phyloP scores from a whole-genome alignment of 306 rosid species.

The Cucurbita argyrosperma region DNA sequence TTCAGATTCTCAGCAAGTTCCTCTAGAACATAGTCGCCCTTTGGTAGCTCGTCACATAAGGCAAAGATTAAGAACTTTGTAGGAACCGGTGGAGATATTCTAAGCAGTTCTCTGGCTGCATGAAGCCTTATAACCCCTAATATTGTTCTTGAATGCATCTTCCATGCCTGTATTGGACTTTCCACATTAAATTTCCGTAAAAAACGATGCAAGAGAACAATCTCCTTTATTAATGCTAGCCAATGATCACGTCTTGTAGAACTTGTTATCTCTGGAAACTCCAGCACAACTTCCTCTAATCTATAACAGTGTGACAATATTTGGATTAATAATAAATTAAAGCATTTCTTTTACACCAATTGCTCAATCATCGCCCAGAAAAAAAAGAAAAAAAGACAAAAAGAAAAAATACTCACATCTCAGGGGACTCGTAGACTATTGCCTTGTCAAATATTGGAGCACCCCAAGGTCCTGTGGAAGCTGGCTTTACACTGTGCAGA shows the following conservation, averaged over 20 bases:
- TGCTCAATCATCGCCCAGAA: neutral
- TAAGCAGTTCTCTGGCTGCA: constrained; percentile 84
- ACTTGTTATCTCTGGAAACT: constrained; percentile 88
- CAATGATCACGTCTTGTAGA: constrained; percentile 93
- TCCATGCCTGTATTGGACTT: constrained; percentile 46
- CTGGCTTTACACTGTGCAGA: constrained; percentile 43
- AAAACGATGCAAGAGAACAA: constrained; percentile 57
- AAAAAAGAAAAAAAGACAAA: neutral
- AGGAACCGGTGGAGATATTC: constrained; percentile 77
- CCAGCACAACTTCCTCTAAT: constrained; percentile 33
- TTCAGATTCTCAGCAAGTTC: constrained; percentile 62
- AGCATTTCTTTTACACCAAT: neutral
- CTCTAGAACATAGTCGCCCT: constrained; percentile 73
- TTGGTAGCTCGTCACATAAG: constrained; percentile 64
- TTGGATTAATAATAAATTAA: neutral
- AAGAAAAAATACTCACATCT: constrained; percentile 29
- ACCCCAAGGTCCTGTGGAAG: constrained; percentile 93
- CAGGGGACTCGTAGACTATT: constrained; percentile 45
- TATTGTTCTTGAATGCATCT: constrained; percentile 81
- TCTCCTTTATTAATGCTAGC: constrained; percentile 70
- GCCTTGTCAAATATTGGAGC: constrained; percentile 94
- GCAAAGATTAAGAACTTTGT: constrained; percentile 75
- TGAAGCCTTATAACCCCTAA: constrained; percentile 71
- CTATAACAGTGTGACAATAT: constrained; percentile 11
- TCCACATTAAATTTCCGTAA: constrained; percentile 33